These are phyloP conservation scores for Casaregolazyma suthepensis DNA, from an alignment of 1,139 yeast genomes.

Conservation along the genomic window DNA sequence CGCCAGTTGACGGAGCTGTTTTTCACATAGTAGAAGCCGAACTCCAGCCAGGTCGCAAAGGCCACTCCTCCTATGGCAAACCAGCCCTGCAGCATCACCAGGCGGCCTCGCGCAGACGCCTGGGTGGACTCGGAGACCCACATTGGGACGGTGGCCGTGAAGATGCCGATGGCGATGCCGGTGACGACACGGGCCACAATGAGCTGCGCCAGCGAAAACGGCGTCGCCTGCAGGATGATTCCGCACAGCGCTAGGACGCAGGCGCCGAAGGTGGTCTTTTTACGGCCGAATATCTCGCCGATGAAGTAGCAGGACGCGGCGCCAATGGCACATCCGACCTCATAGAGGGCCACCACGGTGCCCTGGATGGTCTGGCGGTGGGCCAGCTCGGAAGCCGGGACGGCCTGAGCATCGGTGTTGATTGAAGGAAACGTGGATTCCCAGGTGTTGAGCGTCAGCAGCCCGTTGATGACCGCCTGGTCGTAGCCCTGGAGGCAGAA, in stretches of 20 bases:
- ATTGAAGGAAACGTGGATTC: neutral
- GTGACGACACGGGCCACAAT: constrained; percentile 53
- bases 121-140: constrained; percentile 46
- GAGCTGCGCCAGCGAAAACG: constrained; percentile 59
- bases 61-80: constrained; percentile 66
- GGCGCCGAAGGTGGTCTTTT: constrained; percentile 55
- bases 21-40: constrained; percentile 41
- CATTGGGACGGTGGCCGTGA: constrained; percentile 54
- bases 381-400: neutral
- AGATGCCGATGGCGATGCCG: constrained; percentile 56
- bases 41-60: constrained; percentile 68
- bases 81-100: constrained; percentile 66
- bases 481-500: neutral
- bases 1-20: constrained; percentile 46
- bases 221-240: constrained; percentile 50
- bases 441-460: neutral
- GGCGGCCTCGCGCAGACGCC: constrained; percentile 57
- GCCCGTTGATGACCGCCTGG: neutral
- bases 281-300: constrained; percentile 54
- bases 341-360: neutral
- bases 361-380: neutral
- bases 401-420: neutral
- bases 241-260: constrained; percentile 55
- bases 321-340: neutral
- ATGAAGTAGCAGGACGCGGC: neutral